Conservation (phyloP, 2,329 filamentous ascomycete genomes). For the Teratosphaeria zuluensis region DNA sequence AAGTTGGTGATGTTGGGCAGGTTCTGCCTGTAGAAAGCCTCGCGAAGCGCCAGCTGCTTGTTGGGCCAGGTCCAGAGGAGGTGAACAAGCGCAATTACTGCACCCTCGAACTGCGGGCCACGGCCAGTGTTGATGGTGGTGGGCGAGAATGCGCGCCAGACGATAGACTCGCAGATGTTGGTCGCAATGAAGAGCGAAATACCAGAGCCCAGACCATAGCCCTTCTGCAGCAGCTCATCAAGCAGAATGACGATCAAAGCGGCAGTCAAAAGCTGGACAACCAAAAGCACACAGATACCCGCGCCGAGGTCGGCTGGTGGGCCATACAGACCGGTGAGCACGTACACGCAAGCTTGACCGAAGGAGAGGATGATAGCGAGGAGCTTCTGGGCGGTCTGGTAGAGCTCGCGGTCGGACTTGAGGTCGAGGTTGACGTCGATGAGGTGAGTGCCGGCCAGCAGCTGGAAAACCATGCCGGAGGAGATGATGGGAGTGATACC, state of each 20-base stretch:
- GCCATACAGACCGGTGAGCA: constrained; percentile 95
- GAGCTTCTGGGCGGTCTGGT: constrained; percentile 97
- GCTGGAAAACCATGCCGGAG: constrained; percentile 99
- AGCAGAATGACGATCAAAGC: constrained; percentile 98
- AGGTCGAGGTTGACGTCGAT: constrained; percentile 99
- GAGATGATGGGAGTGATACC: constrained; percentile 92
- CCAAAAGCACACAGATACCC: constrained; percentile 94
- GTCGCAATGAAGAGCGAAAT: constrained; percentile 99
- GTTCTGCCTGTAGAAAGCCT: constrained; percentile 99
- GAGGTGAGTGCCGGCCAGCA: constrained; percentile 96
- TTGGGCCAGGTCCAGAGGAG: constrained; percentile 97
- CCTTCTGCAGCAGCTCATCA: constrained; percentile 98
- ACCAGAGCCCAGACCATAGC: constrained; percentile 94
- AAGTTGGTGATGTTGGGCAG: constrained; percentile 99
- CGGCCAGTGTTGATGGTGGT: constrained; percentile 99
- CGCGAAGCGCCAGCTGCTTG: constrained; percentile 96
- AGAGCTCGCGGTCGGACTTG: constrained; percentile 98
- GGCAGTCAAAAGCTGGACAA: constrained; percentile 94
- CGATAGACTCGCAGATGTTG: constrained; percentile 99
- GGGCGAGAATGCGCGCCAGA: constrained; percentile 99
- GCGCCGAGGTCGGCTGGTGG: constrained; percentile 93
- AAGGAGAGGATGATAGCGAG: constrained; percentile 96
- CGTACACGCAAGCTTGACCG: constrained; percentile 95
- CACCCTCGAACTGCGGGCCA: constrained; percentile 97
- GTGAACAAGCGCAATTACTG: constrained; percentile 95